These are phyloP conservation scores for Pseudonitzschia pungens DNA, from an alignment of 108 stramenopile species.

Conservation along the genomic window DNA sequence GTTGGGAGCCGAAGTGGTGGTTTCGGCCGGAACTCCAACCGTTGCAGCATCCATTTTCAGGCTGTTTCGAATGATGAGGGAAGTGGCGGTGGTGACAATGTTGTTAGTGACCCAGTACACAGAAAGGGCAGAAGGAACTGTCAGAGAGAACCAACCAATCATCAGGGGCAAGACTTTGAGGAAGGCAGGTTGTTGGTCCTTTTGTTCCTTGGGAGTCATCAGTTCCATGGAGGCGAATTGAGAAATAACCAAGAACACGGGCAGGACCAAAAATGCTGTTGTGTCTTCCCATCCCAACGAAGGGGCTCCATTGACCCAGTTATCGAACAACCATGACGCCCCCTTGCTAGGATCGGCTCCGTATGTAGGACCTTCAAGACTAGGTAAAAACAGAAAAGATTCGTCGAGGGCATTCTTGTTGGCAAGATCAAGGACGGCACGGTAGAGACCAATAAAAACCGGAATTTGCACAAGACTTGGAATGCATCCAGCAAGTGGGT, in stretches of 20 bases:
- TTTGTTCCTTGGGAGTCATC: conserved; percentile 72
- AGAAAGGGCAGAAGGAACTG: conserved; percentile 92
- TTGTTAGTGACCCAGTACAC: conserved; percentile 98
- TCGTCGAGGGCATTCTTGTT: conserved; percentile 89
- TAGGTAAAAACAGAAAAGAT: conserved; percentile 94
- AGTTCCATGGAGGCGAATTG: conserved; percentile 89
- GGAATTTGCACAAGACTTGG: conserved; percentile 94
- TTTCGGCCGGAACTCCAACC: conserved; percentile 26
- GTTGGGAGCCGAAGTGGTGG: conserved; percentile 32
- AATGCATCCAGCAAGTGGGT: conserved; percentile 94
- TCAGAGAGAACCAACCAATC: conserved; percentile 95
- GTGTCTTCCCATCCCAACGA: conserved; percentile 94
- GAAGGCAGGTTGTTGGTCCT: conserved; percentile 73
- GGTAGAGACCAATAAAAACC: conserved; percentile 95
- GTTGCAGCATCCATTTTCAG: conserved; percentile 47
- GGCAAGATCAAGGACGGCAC: conserved; percentile 89
- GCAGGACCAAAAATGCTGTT: conserved; percentile 76
- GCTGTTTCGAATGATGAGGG: conserved; percentile 69
- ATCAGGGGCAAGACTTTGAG: conserved; percentile 92
- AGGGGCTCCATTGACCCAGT: conserved; percentile 81
- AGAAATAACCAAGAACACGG: conserved; percentile 83
- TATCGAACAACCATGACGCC: conserved; percentile 84
- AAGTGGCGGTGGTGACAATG: conserved; percentile 84
- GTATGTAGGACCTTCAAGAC: conserved; percentile 94
- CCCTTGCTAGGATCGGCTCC: conserved; percentile 91